These are phyloP conservation scores for Ilex paraguariensis DNA, from an alignment of 305 asterid species.

Conservation along the genomic window DNA sequence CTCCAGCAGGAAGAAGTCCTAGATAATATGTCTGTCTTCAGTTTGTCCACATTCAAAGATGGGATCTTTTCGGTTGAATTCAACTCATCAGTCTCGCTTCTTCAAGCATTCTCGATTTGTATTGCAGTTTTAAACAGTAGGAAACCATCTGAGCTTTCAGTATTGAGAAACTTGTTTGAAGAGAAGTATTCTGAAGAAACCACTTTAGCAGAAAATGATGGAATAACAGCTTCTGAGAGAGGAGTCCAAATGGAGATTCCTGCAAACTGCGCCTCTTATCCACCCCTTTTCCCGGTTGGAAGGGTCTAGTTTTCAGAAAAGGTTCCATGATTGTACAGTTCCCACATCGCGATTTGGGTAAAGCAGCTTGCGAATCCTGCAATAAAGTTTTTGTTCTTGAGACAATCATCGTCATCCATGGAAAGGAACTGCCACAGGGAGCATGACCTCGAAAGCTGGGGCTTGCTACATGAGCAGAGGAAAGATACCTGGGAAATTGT, in stretches of 20 bases:
- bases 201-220: slow-evolving; percentile 13
- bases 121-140: slow-evolving; percentile 42
- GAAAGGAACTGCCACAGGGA: too few species aligned
- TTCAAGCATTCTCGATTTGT: slow-evolving; percentile 69
- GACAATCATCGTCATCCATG: too few species aligned
- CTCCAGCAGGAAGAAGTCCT: slow-evolving; percentile 37
- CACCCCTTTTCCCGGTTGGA: slow-evolving; percentile 46
- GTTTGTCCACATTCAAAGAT: slow-evolving; percentile 50
- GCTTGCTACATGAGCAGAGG: too few species aligned
- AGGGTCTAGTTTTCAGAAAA: slow-evolving; percentile 28
- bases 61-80: slow-evolving; percentile 66
- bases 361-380: slow-evolving; percentile 11
- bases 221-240: slow-evolving; percentile 16
- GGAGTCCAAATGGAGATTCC: slow-evolving; percentile 24
- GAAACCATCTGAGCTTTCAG: slow-evolving; percentile 22
- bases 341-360: slow-evolving; percentile 3
- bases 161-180: slow-evolving; percentile 10
- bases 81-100: slow-evolving; percentile 45
- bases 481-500: too few species aligned
- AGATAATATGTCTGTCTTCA: slow-evolving; percentile 35
- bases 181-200: slow-evolving; percentile 23
- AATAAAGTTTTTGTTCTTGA: too few species aligned
- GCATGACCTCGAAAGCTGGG: too few species aligned
- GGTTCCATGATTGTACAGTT: slow-evolving; percentile 12
- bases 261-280: slow-evolving; percentile 33